Conservation (phyloP, 2,329 filamentous ascomycete genomes). For the Ophiostoma ulmi region DNA sequence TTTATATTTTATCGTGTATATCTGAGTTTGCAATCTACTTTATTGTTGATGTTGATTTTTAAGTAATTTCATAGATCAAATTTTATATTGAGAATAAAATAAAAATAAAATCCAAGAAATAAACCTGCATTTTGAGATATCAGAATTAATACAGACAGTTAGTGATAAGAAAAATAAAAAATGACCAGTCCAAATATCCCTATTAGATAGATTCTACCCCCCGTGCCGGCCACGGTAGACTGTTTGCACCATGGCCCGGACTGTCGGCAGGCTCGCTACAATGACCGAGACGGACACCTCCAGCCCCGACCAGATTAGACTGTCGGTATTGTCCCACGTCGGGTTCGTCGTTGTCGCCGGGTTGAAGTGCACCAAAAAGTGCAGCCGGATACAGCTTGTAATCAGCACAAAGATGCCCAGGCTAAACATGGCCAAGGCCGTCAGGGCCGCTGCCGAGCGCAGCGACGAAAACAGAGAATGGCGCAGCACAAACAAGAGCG, state of each 20-base stretch:
- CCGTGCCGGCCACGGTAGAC: neutral
- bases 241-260: constrained; percentile 32
- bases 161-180: neutral
- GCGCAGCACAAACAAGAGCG: constrained; percentile 33
- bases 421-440: constrained; percentile 36
- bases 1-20: too few species aligned
- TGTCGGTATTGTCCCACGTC: constrained; percentile 40
- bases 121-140: too few species aligned
- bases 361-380: constrained; percentile 32
- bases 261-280: constrained; percentile 40
- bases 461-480: constrained; percentile 20
- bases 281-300: constrained; percentile 42
- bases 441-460: constrained; percentile 14
- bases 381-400: constrained; percentile 37
- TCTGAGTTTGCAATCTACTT: too few species aligned
- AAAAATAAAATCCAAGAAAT: too few species aligned
- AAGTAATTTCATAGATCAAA: too few species aligned
- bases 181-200: too few species aligned
- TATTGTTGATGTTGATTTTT: too few species aligned
- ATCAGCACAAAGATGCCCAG: constrained; percentile 37
- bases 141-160: too few species aligned
- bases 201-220: neutral
- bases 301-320: constrained; percentile 41
- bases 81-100: too few species aligned
- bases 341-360: constrained; percentile 35